phyloP scores from a whole-genome alignment of 108 stramenopile species.

The Ochromonas danica region DNA sequence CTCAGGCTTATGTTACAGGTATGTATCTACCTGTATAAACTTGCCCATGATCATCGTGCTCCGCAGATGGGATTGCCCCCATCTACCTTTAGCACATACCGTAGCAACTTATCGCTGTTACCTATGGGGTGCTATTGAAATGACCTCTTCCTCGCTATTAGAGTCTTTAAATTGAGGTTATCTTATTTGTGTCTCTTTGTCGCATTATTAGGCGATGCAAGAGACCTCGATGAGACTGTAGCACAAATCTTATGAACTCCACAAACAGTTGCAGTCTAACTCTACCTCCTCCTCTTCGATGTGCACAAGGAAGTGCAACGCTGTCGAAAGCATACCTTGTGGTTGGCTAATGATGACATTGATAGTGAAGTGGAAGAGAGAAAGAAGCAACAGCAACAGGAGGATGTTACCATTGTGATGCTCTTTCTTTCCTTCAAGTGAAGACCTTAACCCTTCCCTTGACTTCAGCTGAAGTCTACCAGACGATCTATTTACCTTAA shows the following conservation, averaged over 20 bases:
- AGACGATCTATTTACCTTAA: no score
- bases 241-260: background rate
- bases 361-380: background rate
- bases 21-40: slow-evolving; percentile 21
- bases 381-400: background rate
- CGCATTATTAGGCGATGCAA: background rate
- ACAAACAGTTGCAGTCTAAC: background rate
- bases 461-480: no score
- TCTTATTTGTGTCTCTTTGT: slow-evolving; percentile 1
- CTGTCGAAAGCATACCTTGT: background rate
- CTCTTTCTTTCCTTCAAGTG: slow-evolving; percentile 7
- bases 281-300: background rate
- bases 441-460: no score
- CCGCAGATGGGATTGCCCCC: background rate
- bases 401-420: background rate
- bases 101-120: background rate
- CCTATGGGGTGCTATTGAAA: background rate
- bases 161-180: background rate
- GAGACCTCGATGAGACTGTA: background rate
- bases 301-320: background rate
- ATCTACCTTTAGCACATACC: slow-evolving; percentile 1
- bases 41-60: background rate
- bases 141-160: slow-evolving; percentile 3
- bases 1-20: background rate
- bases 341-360: background rate